Base-by-base conservation (phyloP, 2,329 filamentous ascomycete genomes). In the Aspergillus melleus region DNA sequence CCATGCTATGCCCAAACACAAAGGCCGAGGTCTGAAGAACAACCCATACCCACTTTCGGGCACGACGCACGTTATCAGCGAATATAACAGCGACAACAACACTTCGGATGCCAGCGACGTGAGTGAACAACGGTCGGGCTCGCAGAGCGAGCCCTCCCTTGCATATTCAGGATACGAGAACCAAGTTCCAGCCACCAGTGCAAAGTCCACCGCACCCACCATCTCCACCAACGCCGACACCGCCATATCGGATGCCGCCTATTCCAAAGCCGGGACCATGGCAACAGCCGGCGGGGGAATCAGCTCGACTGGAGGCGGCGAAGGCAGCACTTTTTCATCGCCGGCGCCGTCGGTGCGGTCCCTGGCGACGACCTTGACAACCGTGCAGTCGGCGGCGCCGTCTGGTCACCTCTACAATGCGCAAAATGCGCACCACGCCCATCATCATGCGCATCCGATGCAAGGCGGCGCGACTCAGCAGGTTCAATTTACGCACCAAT, bases 41-140 rank as follows among this genome's bases (percentile, higher is more conserved):
- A 94, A 94, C 72, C 93, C 93, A n/a, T 97, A 97, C 72, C 91
- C 91, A 9, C 84, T 94, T 68, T 96, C 92, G 2, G 90, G 90
- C 60, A 84, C 84, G 49, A 71, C 86, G 60, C 76, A 76, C 61
- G 72, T 71, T 39, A 65, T 67, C 59, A 66, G 59, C 64, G 67
- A 70, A 61, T 80, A 79, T 68, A 80, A 80, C 58, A 74, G 72
- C 52, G 78, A 81, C 66, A 75, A 76, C 54, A 77, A 78, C 60
- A 74, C 80, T 61, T 78, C 80, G 16, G 69, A 88, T 79, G 58
- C 86, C 77, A 66, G 82, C 76, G 56, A 76, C 70, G 64, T 76
- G 69, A 47, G 77, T 74, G 84, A 83, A 70, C 76, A 80, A 61
- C 78, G 80, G 14, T 88, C 87, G n/a, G 70, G 83, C 16, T 83